A percentile compares a stretch with the other conserved stretches of the same genome.
These are phyloP conservation scores for Rhizophagus prolifer DNA, from an alignment of 192 early-diverging fungal genomes.

Conservation along the genomic window DNA sequence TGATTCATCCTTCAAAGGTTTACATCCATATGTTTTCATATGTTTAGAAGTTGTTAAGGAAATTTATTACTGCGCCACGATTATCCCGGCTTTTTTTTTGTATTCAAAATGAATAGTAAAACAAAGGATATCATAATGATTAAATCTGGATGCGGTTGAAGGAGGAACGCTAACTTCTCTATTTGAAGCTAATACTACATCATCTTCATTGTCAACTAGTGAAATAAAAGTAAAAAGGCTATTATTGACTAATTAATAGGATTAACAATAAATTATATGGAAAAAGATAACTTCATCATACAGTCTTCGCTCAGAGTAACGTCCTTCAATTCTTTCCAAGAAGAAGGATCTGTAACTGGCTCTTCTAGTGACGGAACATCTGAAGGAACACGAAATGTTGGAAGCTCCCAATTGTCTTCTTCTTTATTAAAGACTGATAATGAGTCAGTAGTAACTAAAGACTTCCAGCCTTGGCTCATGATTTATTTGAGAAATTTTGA, in stretches of 20 bases:
- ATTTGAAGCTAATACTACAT: neutral
- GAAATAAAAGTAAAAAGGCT: neutral
- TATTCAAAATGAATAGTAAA: too few relatives aligned
- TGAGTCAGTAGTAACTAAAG: neutral
- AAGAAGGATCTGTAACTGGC: slow-evolving; percentile 4
- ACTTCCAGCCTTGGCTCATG: neutral
- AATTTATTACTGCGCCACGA: neutral
- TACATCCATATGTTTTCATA: slow-evolving; percentile 52
- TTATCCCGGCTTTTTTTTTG: too few relatives aligned
- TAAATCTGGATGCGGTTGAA: neutral
- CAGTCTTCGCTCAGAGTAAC: slow-evolving; percentile 1
- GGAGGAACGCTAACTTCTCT: neutral
- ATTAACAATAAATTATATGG: neutral
- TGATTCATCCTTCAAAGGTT: slow-evolving; percentile 62
- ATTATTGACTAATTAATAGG: too few relatives aligned
- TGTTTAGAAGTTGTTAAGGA: slow-evolving; percentile 23
- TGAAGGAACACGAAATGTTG: neutral
- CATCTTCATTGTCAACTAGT: slow-evolving; percentile 10
- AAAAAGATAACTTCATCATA: neutral
- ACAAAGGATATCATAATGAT: slow-evolving; percentile 23
- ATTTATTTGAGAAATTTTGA: neutral
- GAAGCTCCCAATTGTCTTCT: neutral
- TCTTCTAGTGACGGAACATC: neutral
- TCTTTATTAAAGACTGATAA: slow-evolving; percentile 16
- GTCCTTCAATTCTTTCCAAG: slow-evolving; percentile 16